phyloP scores from a whole-genome alignment of 306 rosid genomes.

The Malus sylvestris region DNA sequence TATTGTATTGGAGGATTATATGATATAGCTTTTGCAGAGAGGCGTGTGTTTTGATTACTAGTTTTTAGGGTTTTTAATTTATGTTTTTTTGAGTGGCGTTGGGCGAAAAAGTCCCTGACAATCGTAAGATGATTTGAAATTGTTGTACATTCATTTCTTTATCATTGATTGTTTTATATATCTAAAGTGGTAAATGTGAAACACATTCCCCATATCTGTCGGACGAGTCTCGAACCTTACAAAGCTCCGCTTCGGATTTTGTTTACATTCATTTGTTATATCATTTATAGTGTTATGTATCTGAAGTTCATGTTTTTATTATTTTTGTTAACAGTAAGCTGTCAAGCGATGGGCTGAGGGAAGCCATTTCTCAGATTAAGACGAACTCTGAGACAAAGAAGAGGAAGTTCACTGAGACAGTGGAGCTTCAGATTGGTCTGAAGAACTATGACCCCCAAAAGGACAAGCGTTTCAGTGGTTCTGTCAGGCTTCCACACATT shows the following conservation, averaged over 20 bases:
- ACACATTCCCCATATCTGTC: no score
- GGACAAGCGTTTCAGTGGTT: conserved; percentile 77
- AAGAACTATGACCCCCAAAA: conserved; percentile 79
- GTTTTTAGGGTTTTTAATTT: no score
- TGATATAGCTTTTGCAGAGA: background rate
- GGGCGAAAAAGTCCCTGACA: background rate
- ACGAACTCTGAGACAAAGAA: conserved; percentile 30
- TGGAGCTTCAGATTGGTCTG: conserved; percentile 71
- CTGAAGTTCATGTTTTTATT: background rate
- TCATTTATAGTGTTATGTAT: background rate
- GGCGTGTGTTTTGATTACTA: background rate
- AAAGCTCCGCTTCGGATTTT: no score
- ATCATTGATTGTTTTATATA: no score
- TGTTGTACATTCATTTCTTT: background rate
- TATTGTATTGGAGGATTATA: background rate
- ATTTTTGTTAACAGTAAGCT: conserved; percentile 32
- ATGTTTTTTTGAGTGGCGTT: background rate
- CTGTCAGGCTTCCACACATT: conserved; percentile 65
- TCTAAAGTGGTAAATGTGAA: background rate
- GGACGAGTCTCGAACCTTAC: no score
- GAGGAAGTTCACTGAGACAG: conserved; percentile 50
- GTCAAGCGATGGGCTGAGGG: conserved; percentile 39
- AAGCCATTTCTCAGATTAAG: conserved; percentile 34
- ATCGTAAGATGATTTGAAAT: background rate
- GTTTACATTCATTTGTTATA: background rate